Conservation (phyloP, 495 filamentous ascomycete species). For the Neurospora sp. region DNA sequence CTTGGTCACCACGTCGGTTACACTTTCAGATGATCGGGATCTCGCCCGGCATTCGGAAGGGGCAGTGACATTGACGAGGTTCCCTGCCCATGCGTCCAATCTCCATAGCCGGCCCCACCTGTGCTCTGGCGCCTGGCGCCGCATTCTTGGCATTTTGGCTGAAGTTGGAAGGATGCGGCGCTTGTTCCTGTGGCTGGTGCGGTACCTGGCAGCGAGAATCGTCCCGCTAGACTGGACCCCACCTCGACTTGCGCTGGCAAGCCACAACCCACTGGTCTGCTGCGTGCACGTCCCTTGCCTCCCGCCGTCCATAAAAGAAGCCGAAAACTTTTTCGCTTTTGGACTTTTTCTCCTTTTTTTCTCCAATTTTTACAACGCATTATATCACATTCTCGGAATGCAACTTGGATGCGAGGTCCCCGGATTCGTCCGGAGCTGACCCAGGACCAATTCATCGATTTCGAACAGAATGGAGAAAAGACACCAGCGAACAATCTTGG, state of each 20-base stretch:
- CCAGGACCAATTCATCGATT: slow-evolving; percentile 38
- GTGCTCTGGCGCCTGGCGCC: background rate
- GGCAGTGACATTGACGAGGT: background rate
- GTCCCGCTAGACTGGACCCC: background rate
- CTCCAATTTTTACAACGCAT: slow-evolving; percentile 45
- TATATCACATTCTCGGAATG: slow-evolving; percentile 39
- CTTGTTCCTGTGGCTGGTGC: background rate
- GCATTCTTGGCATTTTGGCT: too few relatives aligned
- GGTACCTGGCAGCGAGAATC: background rate
- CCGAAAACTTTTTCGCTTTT: slow-evolving; percentile 17
- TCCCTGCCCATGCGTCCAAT: background rate
- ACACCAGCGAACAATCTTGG: slow-evolving; percentile 43
- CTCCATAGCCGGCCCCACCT: background rate
- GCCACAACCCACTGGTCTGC: background rate
- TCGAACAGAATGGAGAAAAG: slow-evolving; percentile 45
- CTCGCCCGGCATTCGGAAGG: background rate
- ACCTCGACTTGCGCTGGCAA: background rate
- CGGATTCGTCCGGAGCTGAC: slow-evolving; percentile 13
- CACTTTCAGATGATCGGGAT: background rate
- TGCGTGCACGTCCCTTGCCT: background rate
- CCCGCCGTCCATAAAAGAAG: background rate
- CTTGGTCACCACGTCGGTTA: slow-evolving; percentile 44
- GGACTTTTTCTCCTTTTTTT: slow-evolving; percentile 23
- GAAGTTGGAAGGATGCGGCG: background rate
- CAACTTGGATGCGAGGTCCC: slow-evolving; percentile 34